A percentile compares a stretch with the other conserved stretches of the same genome.
Conservation (phyloP, 805 yeast genomes). For the Kuraishia borneana region DNA sequence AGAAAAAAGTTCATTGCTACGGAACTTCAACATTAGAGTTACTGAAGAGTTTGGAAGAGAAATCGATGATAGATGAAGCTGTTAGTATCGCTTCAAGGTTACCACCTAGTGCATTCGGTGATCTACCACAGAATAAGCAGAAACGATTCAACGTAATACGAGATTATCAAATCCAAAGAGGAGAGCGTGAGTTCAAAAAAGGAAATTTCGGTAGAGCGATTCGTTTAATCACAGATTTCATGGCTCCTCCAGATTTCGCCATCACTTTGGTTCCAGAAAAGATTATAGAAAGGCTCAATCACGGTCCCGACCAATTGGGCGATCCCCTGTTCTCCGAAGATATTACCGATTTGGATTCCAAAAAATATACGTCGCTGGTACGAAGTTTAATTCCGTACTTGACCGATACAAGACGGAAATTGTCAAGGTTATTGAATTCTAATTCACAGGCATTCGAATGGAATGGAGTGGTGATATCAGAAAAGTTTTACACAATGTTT, state of each 20-base stretch:
- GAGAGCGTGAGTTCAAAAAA: conserved; percentile 18
- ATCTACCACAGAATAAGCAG: conserved; percentile 3
- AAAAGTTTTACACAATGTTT: conserved; percentile 23
- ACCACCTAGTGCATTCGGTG: conserved; percentile 13
- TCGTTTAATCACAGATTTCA: conserved; percentile 33
- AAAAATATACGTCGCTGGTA: neutral
- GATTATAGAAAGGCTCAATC: conserved; percentile 3
- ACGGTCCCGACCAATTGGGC: neutral
- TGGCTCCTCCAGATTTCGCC: conserved; percentile 50
- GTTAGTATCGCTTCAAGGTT: conserved; percentile 26
- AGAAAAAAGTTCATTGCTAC: conserved; percentile 14
- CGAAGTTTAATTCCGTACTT: conserved; percentile 31
- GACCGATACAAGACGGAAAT: conserved; percentile 42
- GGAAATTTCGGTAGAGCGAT: conserved; percentile 25
- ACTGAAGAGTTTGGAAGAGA: conserved; percentile 15
- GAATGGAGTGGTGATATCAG: conserved; percentile 33
- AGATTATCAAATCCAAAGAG: conserved; percentile 30
- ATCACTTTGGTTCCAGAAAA: conserved; percentile 31
- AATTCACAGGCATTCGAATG: conserved; percentile 24
- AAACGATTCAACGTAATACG: conserved; percentile 23
- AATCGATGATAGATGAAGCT: too few species aligned
- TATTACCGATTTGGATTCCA: neutral
- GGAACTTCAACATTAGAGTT: conserved; percentile 21
- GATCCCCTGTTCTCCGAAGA: neutral
- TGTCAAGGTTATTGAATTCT: conserved; percentile 27